Evolutionary conservation across 208 protist genomes (phyloP).

Genomic region (Vickermania spadyakhi): DNA sequence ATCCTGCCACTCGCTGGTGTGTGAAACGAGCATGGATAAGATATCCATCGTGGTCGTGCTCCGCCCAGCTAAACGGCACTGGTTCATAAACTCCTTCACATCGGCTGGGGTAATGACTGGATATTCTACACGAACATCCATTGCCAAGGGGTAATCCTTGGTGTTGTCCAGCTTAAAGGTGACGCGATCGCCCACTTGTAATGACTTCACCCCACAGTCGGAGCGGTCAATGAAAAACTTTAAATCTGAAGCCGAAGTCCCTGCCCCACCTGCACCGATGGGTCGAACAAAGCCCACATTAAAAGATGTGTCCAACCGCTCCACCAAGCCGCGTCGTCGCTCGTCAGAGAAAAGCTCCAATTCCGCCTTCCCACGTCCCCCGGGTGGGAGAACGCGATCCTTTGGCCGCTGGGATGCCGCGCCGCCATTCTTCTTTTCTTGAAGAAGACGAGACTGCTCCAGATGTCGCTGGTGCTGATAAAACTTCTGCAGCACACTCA

Average conservation of each 20-base stretch:
- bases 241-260: conserved; percentile 36
- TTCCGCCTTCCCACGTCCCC: conserved; percentile 3
- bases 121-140: conserved; percentile 70
- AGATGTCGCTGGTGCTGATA: conserved; percentile 52
- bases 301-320: conserved; percentile 52
- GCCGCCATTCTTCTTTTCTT: conserved; percentile 42
- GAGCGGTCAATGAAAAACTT: conserved; percentile 81
- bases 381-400: neutral
- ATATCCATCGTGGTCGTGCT: conserved; percentile 43
- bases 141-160: conserved; percentile 69
- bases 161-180: conserved; percentile 66
- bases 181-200: conserved; percentile 56
- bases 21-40: conserved; percentile 69
- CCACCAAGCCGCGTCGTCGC: conserved; percentile 55
- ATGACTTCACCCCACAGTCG: conserved; percentile 67
- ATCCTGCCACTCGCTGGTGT: conserved; percentile 67
- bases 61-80: conserved; percentile 21
- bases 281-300: conserved; percentile 73
- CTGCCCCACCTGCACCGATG: conserved; percentile 36
- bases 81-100: conserved; percentile 49
- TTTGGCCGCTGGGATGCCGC: conserved; percentile 1
- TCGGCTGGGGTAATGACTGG: conserved; percentile 51
- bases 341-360: conserved; percentile 55
- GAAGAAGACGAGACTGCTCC: conserved; percentile 52
- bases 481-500: conserved; percentile 33